phyloP scores from a whole-genome alignment of 768 basidiomycete species.

The Naganishia randhawae region DNA sequence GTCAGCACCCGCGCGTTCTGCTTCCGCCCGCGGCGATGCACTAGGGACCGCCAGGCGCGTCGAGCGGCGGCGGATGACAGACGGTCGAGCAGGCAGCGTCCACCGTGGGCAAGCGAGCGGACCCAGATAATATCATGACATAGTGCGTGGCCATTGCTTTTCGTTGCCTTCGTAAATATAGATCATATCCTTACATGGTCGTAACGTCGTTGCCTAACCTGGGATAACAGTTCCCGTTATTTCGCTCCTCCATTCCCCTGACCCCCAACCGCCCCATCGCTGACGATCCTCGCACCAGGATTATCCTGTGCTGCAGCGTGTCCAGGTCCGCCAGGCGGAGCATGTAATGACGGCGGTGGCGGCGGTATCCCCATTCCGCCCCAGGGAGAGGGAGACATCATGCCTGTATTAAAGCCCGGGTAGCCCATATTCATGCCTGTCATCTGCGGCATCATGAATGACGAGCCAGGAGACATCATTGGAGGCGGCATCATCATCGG shows the following conservation, averaged over 20 bases:
- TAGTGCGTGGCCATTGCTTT: too few relatives aligned
- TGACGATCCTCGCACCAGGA: background rate
- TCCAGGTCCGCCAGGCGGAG: too few relatives aligned
- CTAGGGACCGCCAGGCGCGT: too few relatives aligned
- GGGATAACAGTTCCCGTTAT: background rate
- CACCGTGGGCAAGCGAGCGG: too few relatives aligned
- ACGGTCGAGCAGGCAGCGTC: too few relatives aligned
- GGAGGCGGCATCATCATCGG: constrained; percentile 13
- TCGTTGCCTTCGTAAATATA: too few relatives aligned
- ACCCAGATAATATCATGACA: too few relatives aligned
- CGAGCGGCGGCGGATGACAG: too few relatives aligned
- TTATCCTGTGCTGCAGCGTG: too few relatives aligned
- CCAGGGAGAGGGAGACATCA: constrained; percentile 18
- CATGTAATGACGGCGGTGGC: background rate
- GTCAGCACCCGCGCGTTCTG: too few relatives aligned
- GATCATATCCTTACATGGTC: constrained; percentile 4
- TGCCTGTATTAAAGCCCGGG: background rate
- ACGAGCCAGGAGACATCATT: constrained; percentile 9
- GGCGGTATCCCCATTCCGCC: constrained; percentile 1
- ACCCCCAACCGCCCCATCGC: background rate
- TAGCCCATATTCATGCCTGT: background rate
- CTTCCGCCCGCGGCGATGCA: too few relatives aligned
- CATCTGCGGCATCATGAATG: constrained; percentile 9
- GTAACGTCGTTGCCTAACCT: background rate
- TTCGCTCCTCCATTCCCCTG: background rate